A percentile compares a stretch with the other conserved stretches of the same genome.
Conservation (phyloP, 139 green algal genomes). For the Monoraphidium neglectum region DNA sequence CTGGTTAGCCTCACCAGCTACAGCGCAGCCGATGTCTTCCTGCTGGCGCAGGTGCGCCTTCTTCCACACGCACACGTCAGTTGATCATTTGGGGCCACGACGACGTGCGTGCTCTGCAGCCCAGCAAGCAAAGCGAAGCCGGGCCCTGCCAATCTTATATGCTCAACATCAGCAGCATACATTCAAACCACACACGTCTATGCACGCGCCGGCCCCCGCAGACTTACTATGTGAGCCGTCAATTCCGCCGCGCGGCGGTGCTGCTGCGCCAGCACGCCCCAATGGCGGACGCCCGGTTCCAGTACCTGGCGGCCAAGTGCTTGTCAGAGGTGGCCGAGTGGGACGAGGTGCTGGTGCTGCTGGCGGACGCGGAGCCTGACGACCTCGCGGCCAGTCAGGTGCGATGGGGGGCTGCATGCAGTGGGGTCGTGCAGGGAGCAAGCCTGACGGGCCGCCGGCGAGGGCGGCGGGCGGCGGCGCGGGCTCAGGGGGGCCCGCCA, state of each 20-base stretch:
- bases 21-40: slow-evolving; percentile 74
- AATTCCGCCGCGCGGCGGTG: slow-evolving; percentile 76
- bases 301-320: slow-evolving; percentile 79
- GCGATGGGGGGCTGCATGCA: not conserved
- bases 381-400: slow-evolving; percentile 13
- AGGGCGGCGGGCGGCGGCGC: too few species aligned
- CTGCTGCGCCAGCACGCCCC: slow-evolving; percentile 52
- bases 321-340: slow-evolving; percentile 78
- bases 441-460: too few species aligned
- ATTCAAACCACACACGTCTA: not conserved
- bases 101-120: too few species aligned
- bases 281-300: slow-evolving; percentile 26
- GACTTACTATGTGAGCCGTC: slow-evolving; percentile 71
- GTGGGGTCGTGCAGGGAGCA: too few species aligned
- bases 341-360: slow-evolving; percentile 87
- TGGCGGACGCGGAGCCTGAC: slow-evolving; percentile 65
- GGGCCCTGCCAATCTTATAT: not conserved
- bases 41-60: slow-evolving; percentile 72
- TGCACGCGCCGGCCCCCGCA: slow-evolving; percentile 29
- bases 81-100: too few species aligned
- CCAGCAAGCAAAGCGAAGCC: too few species aligned
- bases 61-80: not conserved
- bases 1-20: slow-evolving; percentile 74
- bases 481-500: too few species aligned
- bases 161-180: not conserved